phyloP scores from a whole-genome alignment of 257 asterid species.

The Fraxinus americana region DNA sequence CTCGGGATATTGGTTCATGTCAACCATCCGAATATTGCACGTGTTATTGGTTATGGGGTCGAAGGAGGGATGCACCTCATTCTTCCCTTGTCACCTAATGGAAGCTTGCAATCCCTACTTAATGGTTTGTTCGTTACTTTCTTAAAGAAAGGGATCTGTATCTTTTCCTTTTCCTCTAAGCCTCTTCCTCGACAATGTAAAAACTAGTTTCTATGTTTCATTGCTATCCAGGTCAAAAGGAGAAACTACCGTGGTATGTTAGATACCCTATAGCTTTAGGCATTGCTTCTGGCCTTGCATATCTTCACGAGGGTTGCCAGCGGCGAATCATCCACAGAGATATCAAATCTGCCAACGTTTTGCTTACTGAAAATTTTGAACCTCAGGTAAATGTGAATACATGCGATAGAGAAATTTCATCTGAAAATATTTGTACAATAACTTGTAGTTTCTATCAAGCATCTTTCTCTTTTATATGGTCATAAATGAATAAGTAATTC shows the following conservation, averaged over 20 bases:
- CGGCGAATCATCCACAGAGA: conserved; percentile 91
- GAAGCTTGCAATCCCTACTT: conserved; percentile 79
- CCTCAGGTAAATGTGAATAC: conserved; percentile 58
- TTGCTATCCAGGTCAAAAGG: conserved; percentile 52
- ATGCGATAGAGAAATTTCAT: background rate
- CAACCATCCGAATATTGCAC: conserved; percentile 83
- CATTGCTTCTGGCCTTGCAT: conserved; percentile 76
- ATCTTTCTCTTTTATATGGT: background rate
- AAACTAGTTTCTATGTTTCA: conserved; percentile 10
- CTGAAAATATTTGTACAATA: background rate
- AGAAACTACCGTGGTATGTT: conserved; percentile 54
- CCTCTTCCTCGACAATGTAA: background rate
- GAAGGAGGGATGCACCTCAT: conserved; percentile 99
- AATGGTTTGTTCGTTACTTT: conserved; percentile 43
- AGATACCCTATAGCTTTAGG: conserved; percentile 80
- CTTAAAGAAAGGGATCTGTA: background rate
- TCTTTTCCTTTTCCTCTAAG: conserved; percentile 1
- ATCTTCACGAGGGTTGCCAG: conserved; percentile 96
- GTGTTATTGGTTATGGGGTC: conserved; percentile 89
- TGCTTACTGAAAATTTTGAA: conserved; percentile 82
- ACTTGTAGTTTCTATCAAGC: background rate
- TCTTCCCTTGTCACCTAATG: conserved; percentile 93
- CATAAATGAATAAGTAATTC: no score
- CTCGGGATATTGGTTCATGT: conserved; percentile 96
- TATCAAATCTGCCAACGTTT: conserved; percentile 87